Evolutionary conservation across 1,139 yeast genomes (phyloP), one percentile per base, ranked within the genome.

Genomic region (Taphrina betulina): DNA sequence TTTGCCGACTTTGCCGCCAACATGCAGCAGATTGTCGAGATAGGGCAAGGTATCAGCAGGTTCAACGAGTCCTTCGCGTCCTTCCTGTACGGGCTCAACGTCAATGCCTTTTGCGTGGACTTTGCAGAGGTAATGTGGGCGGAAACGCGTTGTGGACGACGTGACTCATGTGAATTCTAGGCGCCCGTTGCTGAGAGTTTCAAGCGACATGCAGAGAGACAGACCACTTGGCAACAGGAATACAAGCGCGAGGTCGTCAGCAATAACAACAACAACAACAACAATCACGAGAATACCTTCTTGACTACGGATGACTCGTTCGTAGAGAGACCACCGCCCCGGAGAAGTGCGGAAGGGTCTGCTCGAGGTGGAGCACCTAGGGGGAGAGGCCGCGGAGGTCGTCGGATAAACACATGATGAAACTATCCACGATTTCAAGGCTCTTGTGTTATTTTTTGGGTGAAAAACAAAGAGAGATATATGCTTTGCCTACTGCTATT

Each of bases 51-150:
- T 2, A 67, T 82, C 5, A 67, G 69, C 8, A 72, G 74, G 29
- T 81, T 82, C 67, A 82, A 81, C 63, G 87, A 82, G 65, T 76
- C 82, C 12, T 81, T 82, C 67, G 78, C 83, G 1, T 75, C 83
- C 59, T 80, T 82, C 58, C 66, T 82, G 58, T 81, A 81, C 62
- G 85, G 87, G 1, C 68, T 82, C 54, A 76, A 80, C 57, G 79
- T 82, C 68, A 81, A 83, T 57, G 83, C 84, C 68, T 82, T 85
- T 80, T 81, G 87, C 65, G 81, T 80, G 38, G 85, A 81, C 66
- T 81, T 81, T 61, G 67, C 68, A 14, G 79, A 77, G 62, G 72
- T 61, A 41, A 2, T 58, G 5, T 2, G 24, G n/a, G 4, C 7
- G 5, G 22, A 14, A 10, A 14, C 29, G 16, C 4, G 8, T 14